Conservation (phyloP, 1,139 yeast genomes). For the Yamadazyma dushanensis region DNA sequence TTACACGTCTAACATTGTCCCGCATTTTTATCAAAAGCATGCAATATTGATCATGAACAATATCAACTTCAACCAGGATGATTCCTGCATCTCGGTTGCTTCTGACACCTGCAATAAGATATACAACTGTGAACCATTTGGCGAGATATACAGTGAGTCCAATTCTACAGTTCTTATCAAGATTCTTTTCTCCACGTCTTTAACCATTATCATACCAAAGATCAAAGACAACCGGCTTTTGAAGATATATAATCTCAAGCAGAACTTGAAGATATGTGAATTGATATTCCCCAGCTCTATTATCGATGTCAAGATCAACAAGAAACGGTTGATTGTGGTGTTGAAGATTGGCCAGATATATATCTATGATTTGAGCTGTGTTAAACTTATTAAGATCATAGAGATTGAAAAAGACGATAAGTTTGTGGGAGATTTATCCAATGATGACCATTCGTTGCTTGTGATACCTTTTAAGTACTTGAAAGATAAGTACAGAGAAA, state of each 20-base stretch:
- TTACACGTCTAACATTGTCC: no score
- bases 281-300: slow-evolving; percentile 65
- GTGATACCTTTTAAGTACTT: slow-evolving; percentile 33
- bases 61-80: slow-evolving; percentile 46
- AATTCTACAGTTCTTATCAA: slow-evolving; percentile 43
- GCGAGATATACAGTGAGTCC: slow-evolving; percentile 33
- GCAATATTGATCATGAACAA: slow-evolving; percentile 31
- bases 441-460: slow-evolving; percentile 50
- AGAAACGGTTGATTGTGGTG: slow-evolving; percentile 63
- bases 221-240: slow-evolving; percentile 48
- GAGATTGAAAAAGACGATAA: slow-evolving; percentile 27
- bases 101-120: slow-evolving; percentile 36
- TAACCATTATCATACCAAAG: slow-evolving; percentile 61
- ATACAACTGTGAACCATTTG: slow-evolving; percentile 50
- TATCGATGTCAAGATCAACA: slow-evolving; percentile 60
- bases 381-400: slow-evolving; percentile 63
- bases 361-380: slow-evolving; percentile 72
- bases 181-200: slow-evolving; percentile 70
- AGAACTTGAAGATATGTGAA: slow-evolving; percentile 68
- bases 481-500: slow-evolving; percentile 18
- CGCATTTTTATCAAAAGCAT: neutral
- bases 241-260: slow-evolving; percentile 66
- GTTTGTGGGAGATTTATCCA: slow-evolving; percentile 48
- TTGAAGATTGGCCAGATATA: slow-evolving; percentile 63
- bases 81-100: slow-evolving; percentile 41